Evolutionary conservation across 2,329 filamentous ascomycete species (phyloP).

Genomic region (Aspergillus transmontanensis): DNA sequence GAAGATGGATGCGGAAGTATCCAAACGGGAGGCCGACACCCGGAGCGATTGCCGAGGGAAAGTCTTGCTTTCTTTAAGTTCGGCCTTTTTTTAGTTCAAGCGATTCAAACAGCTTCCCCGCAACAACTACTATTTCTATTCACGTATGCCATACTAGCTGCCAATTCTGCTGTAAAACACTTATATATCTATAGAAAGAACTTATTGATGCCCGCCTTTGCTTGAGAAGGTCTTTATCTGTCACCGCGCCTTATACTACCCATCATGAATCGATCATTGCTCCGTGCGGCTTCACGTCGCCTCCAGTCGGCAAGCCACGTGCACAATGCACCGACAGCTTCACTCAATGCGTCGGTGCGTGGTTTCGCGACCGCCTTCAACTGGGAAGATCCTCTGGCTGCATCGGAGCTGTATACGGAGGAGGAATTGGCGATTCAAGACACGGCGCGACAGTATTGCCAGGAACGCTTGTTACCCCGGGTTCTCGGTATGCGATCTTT

Average conservation of each 20-base stretch:
- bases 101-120: constrained; percentile 9
- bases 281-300: constrained; percentile 36
- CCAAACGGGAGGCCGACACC: constrained; percentile 4
- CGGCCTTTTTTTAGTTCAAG: constrained; percentile 1
- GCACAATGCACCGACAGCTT: constrained; percentile 19
- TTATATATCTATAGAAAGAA: background rate
- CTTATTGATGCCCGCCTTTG: background rate
- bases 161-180: background rate
- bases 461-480: constrained; percentile 81
- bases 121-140: constrained; percentile 14
- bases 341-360: constrained; percentile 15
- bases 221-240: background rate
- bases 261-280: constrained; percentile 35
- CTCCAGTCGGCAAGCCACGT: constrained; percentile 26
- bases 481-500: constrained; percentile 69
- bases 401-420: constrained; percentile 77
- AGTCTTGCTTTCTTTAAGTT: background rate
- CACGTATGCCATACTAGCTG: background rate
- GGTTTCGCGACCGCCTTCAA: constrained; percentile 63
- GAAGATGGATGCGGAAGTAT: background rate
- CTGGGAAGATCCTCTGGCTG: constrained; percentile 86
- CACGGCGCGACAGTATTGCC: constrained; percentile 90
- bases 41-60: constrained; percentile 32
- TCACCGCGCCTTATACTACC: constrained; percentile 4
- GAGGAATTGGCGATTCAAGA: constrained; percentile 90